Conservation (phyloP, 2,329 filamentous ascomycete species). For the Aspergillus jensenii region DNA sequence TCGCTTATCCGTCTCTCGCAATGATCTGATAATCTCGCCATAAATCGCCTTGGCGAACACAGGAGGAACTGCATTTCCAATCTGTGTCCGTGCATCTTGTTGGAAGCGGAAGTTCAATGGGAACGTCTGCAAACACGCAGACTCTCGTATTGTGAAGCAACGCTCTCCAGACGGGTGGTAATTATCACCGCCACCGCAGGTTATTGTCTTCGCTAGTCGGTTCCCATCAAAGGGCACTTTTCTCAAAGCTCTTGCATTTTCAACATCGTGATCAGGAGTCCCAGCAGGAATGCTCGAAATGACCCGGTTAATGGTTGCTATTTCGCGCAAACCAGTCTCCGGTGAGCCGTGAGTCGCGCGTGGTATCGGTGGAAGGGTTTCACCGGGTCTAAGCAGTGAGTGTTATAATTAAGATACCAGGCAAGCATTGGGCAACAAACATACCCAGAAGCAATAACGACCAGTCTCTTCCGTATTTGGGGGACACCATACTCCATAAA, state of each 20-base stretch:
- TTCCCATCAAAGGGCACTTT: slow-evolving; percentile 48
- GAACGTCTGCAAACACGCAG: slow-evolving; percentile 70
- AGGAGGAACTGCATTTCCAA: slow-evolving; percentile 78
- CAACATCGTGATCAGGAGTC: slow-evolving; percentile 45
- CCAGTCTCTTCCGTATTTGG: slow-evolving; percentile 49
- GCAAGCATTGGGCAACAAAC: slow-evolving; percentile 13
- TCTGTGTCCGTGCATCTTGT: slow-evolving; percentile 55
- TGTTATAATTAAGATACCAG: no score
- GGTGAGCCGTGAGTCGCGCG: slow-evolving; percentile 54
- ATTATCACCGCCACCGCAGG: slow-evolving; percentile 58
- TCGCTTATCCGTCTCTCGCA: slow-evolving; percentile 37
- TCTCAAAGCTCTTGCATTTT: slow-evolving; percentile 18
- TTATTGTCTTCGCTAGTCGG: slow-evolving; percentile 60
- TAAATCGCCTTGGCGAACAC: slow-evolving; percentile 42
- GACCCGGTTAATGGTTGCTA: slow-evolving; percentile 43
- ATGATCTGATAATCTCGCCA: slow-evolving; percentile 34
- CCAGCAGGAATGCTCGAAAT: slow-evolving; percentile 42
- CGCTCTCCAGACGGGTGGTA: slow-evolving; percentile 66
- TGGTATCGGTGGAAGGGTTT: slow-evolving; percentile 67
- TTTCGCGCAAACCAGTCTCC: slow-evolving; percentile 31
- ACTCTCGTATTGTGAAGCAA: slow-evolving; percentile 66
- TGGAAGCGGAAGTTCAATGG: slow-evolving; percentile 61
- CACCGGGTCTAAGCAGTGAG: slow-evolving; percentile 59
- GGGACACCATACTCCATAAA: slow-evolving; percentile 51
- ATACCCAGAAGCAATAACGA: slow-evolving; percentile 56